Evolutionary conservation across 441 rosid species (phyloP), one percentile per base, ranked within the genome.

Genomic region (Syzygium syzygioides): DNA sequence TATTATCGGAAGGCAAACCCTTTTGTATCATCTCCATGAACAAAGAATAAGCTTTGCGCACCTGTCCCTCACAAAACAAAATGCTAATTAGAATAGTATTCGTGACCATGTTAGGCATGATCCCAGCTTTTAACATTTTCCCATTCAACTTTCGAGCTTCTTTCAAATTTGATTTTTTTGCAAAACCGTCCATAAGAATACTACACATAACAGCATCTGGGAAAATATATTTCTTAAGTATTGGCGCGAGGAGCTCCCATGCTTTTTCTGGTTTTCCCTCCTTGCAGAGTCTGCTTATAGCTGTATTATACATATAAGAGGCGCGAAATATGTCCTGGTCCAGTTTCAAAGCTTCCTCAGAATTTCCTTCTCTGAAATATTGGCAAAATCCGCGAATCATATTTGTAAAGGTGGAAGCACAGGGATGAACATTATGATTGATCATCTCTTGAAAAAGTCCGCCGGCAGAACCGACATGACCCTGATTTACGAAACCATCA

Each of bases 11-110:
- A 79, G 53, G 64, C 90, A 95, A 88, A 62, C 92, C 94, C 79
- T 88, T 86, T 76, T 53, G 48, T 18, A 86, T 85, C 95, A 94
- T 93, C 89, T 92, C 90, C 90, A 86, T 90, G 57, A 93, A 92
- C 87, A 94, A 60, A 88, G 57, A 18, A 79, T 64, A 91, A 71
- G 97, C 96, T 86, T 91, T 87, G 30, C 28, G 6, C 91, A 92
- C 88, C 89, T 89, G 86, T 54, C 86, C 56, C 45, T 86, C 89
- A 4, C 79, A 84, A 87, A 90, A 87, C 79, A 90, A 92, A 26
- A 94, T 89, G 88, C 91, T 92, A 86, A 95, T 91, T 56, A 94
- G 91, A 90, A 94, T 91, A 28, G 95, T 93, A 87, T 90, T 91
- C 28, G 93, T 94, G 86, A 93, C 86, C 17, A 11, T 80, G 85